Conservation (phyloP, 2,329 filamentous ascomycete species). For the Penicillium polonicum region DNA sequence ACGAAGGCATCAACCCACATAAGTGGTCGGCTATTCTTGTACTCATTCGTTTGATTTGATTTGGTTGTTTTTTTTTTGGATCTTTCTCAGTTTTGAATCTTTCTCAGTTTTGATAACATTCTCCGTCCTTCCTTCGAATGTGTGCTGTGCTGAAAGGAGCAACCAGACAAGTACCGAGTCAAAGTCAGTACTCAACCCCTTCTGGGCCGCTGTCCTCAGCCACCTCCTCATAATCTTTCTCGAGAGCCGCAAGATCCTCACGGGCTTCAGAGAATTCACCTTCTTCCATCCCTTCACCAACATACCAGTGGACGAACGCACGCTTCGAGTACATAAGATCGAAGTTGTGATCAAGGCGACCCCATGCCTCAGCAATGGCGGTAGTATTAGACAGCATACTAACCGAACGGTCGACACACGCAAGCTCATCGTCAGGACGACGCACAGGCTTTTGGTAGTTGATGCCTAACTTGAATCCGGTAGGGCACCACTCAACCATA, state of each 20-base stretch:
- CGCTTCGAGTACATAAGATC: constrained; percentile 70
- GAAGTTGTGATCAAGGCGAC: constrained; percentile 64
- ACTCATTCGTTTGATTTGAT: neutral
- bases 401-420: constrained; percentile 55
- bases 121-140: neutral
- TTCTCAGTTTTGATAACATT: neutral
- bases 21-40: neutral
- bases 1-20: neutral
- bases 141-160: neutral
- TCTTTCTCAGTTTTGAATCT: no score
- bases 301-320: constrained; percentile 72
- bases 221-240: constrained; percentile 86
- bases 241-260: constrained; percentile 79
- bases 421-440: constrained; percentile 55
- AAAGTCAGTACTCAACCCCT: neutral
- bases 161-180: neutral
- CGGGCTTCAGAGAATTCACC: constrained; percentile 85
- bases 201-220: constrained; percentile 45
- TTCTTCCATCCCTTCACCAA: constrained; percentile 90
- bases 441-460: constrained; percentile 61
- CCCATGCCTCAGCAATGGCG: constrained; percentile 65
- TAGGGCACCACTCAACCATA: constrained; percentile 68
- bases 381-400: constrained; percentile 68
- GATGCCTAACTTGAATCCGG: constrained; percentile 68
- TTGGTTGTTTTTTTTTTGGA: neutral